Percentiles rank a stretch among this genome's conserved stretches.
Conservation (phyloP, 2,329 filamentous ascomycete genomes). For the Exserohilum rostratum region DNA sequence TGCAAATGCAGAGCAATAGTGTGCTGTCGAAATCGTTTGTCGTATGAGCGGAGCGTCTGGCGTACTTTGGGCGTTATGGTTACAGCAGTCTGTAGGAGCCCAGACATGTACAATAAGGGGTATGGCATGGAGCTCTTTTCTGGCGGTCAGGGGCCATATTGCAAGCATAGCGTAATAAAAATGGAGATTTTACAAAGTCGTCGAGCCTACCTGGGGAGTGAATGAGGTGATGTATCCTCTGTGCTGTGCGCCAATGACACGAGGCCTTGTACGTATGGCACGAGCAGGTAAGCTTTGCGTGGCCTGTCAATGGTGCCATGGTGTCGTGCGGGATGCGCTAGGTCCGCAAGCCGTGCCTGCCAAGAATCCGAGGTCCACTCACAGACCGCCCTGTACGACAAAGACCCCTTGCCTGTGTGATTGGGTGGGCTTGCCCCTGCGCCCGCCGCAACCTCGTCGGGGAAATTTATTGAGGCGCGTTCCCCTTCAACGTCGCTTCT, state of each 20-base stretch:
- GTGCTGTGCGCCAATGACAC: constrained; percentile 24
- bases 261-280: too few species aligned
- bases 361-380: constrained; percentile 21
- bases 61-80: constrained; percentile 18
- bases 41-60: constrained; percentile 7
- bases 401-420: constrained; percentile 3
- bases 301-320: constrained; percentile 37
- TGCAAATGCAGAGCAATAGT: neutral
- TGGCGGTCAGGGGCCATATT: neutral
- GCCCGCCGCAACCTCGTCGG: constrained; percentile 16
- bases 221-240: constrained; percentile 3
- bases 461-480: constrained; percentile 38
- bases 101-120: constrained; percentile 23
- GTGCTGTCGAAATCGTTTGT: neutral
- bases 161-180: constrained; percentile 9
- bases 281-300: constrained; percentile 10
- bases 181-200: neutral
- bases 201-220: neutral
- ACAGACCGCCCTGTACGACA: constrained; percentile 24
- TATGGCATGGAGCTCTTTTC: neutral
- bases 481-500: constrained; percentile 20
- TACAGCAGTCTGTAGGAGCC: constrained; percentile 16
- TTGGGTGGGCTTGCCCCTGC: constrained; percentile 26
- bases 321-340: constrained; percentile 9
- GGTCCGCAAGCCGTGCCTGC: constrained; percentile 25